Conservation (phyloP, 2,329 filamentous ascomycete genomes). For the Didymella segeticola region DNA sequence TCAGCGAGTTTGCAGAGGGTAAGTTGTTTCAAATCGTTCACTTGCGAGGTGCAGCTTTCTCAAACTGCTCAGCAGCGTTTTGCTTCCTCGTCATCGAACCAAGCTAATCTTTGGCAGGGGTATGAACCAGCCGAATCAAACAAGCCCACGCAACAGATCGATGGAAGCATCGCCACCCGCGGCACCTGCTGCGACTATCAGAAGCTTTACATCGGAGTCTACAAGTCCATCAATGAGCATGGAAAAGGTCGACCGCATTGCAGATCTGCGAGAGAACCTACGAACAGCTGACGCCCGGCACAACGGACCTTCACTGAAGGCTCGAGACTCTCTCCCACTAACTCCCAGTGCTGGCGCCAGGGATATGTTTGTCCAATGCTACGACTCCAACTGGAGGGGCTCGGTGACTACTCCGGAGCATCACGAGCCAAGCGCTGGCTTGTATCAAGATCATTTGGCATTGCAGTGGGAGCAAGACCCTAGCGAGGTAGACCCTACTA, state of each 20-base stretch:
- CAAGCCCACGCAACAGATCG: constrained; percentile 6
- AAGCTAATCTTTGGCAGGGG: constrained; percentile 7
- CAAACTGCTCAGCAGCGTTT: constrained; percentile 14
- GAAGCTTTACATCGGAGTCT: constrained; percentile 39
- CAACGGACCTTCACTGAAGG: constrained; percentile 33
- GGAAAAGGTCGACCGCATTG: constrained; percentile 38
- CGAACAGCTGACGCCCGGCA: constrained; percentile 40
- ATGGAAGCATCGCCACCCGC: constrained; percentile 3
- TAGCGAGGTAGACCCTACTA: constrained; percentile 56
- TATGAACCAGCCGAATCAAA: constrained; percentile 15
- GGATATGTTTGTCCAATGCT: constrained; percentile 44
- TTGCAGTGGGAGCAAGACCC: constrained; percentile 62
- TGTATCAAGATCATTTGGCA: constrained; percentile 43
- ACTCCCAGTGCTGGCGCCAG: constrained; percentile 29
- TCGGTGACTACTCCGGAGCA: constrained; percentile 37
- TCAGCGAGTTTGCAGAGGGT: constrained; percentile 79
- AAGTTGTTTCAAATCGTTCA: constrained; percentile 25
- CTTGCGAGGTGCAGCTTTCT: constrained; percentile 28
- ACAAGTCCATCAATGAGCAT: constrained; percentile 38
- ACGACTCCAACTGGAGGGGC: constrained; percentile 45
- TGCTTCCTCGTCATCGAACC: background rate
- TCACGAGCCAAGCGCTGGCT: constrained; percentile 37
- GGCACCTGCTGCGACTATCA: constrained; percentile 33
- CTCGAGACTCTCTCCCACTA: constrained; percentile 35
- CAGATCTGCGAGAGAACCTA: constrained; percentile 39